Evolutionary conservation across 2,329 filamentous ascomycete genomes (phyloP), one percentile per base, ranked within the genome.

Genomic region (Neopestalotiopsis sp.): DNA sequence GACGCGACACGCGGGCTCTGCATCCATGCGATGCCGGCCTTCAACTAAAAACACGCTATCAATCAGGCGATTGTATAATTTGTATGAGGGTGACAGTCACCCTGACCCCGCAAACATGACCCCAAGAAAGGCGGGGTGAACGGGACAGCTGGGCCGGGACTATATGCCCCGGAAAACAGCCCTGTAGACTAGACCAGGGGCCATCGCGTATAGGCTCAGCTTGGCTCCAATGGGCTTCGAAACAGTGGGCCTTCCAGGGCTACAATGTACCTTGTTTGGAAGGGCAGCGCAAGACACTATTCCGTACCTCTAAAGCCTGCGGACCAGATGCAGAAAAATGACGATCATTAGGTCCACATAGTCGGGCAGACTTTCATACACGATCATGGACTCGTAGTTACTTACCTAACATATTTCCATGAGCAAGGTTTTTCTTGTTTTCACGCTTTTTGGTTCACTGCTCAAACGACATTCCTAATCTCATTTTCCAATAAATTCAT

Each of bases 41-140:
- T 24, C n/a, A 17, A 3, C 17, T 9, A 53, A 4, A n/a, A 53
- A 53, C 45, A 53, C 45, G n/a, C 45, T 53, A 24, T n/a, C 2
- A 24, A 28, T 53, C 45, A 20, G 45, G 14, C 45, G 45, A n/a
- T 53, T 53, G 17, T 20, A 53, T 53, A 20, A 17, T 20, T 24
- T 13, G 10, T n/a, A 49, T 49, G 24, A 59, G 57, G 57, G 57
- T 34, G 57, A 59, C 57, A 30, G 57, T 59, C 57, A 30, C 57
- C 57, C 57, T 59, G 10, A 59, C 57, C 24, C 57, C 57, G 24
- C 20, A 20, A 3, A 53, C 3, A 53, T 24, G 9, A n/a, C 45
- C 34, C 45, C 45, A 38, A 10, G 45, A 53, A 53, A 53, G 45
- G 45, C 45, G 45, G 45, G 45, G 45, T n/a, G 20, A 53, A n/a